Percentiles rank a stretch among this genome's conserved stretches.
Evolutionary conservation across 2,329 filamentous ascomycete species (phyloP).

Genomic region (Rhytidhysteron rufulum): DNA sequence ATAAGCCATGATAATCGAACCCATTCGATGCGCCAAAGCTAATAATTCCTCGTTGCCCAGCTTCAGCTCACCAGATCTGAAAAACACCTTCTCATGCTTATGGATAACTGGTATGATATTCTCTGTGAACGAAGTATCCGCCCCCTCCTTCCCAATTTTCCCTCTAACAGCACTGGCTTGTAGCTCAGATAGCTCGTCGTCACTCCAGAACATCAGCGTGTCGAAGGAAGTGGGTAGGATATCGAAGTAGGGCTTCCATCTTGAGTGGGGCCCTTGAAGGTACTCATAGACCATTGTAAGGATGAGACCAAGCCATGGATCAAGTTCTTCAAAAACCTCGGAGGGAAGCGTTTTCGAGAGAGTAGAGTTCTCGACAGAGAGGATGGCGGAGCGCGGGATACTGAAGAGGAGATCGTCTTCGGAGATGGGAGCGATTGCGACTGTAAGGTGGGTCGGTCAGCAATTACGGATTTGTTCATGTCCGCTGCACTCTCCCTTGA

Average conservation of each 20-base stretch:
- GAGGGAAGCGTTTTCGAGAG: constrained; percentile 53
- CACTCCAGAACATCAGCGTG: constrained; percentile 86
- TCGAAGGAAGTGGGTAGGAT: constrained; percentile 70
- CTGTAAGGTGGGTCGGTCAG: constrained; percentile 45
- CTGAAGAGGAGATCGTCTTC: constrained; percentile 76
- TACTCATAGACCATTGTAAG: constrained; percentile 77
- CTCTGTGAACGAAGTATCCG: constrained; percentile 65
- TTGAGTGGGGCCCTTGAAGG: constrained; percentile 56
- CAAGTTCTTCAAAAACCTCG: constrained; percentile 31
- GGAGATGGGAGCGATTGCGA: constrained; percentile 65
- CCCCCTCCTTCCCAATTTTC: constrained; percentile 71
- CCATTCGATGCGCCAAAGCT: constrained; percentile 70
- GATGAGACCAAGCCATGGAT: constrained; percentile 59
- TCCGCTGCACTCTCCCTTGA: constrained; percentile 3
- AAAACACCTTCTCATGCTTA: constrained; percentile 34
- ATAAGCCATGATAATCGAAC: constrained; percentile 87
- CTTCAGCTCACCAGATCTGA: constrained; percentile 35
- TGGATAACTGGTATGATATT: constrained; percentile 53
- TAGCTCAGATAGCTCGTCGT: constrained; percentile 65
- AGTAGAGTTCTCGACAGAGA: constrained; percentile 69
- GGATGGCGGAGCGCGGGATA: constrained; percentile 67
- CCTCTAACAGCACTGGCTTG: constrained; percentile 72
- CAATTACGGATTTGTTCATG: no score
- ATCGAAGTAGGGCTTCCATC: constrained; percentile 75
- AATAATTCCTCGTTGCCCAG: constrained; percentile 47